Evolutionary conservation across 257 asterid genomes (phyloP).

Genomic region (Primulina tabacum): DNA sequence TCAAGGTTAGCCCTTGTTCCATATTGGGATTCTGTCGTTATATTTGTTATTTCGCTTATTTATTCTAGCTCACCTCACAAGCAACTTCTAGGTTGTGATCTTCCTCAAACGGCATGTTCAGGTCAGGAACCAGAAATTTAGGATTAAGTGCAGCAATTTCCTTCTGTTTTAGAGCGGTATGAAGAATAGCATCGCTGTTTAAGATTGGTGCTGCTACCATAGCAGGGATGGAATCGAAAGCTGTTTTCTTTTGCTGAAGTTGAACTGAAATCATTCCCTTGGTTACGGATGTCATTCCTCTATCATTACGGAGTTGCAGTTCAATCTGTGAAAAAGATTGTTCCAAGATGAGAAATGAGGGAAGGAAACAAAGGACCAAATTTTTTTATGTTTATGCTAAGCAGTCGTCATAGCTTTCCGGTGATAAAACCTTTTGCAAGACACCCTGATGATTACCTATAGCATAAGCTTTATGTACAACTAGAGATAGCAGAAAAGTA

Average conservation of each 20-base stretch:
- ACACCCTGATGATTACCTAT: background rate
- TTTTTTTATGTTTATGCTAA: background rate
- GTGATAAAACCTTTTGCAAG: background rate
- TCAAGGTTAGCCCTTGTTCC: constrained; percentile 38
- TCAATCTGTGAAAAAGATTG: constrained; percentile 28
- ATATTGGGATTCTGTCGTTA: constrained; percentile 30
- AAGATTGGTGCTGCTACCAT: constrained; percentile 21
- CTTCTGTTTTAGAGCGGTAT: constrained; percentile 18
- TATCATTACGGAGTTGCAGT: constrained; percentile 25
- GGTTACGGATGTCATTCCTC: constrained; percentile 1
- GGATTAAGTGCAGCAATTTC: constrained; percentile 7
- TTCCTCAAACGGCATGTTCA: constrained; percentile 35
- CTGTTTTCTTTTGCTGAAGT: constrained; percentile 15
- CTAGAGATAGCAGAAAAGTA: background rate
- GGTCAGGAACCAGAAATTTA: constrained; percentile 37
- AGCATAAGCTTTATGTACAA: background rate
- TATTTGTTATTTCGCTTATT: constrained; percentile 15
- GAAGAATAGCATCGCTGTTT: background rate
- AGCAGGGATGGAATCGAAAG: background rate
- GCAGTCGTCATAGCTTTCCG: background rate
- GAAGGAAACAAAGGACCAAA: background rate
- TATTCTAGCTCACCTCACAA: constrained; percentile 28
- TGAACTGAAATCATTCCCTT: constrained; percentile 26
- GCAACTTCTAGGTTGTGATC: constrained; percentile 22
- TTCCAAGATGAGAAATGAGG: background rate